Evolutionary conservation across 2,329 filamentous ascomycete species (phyloP).

Genomic region (Aureobasidium leucospermi): DNA sequence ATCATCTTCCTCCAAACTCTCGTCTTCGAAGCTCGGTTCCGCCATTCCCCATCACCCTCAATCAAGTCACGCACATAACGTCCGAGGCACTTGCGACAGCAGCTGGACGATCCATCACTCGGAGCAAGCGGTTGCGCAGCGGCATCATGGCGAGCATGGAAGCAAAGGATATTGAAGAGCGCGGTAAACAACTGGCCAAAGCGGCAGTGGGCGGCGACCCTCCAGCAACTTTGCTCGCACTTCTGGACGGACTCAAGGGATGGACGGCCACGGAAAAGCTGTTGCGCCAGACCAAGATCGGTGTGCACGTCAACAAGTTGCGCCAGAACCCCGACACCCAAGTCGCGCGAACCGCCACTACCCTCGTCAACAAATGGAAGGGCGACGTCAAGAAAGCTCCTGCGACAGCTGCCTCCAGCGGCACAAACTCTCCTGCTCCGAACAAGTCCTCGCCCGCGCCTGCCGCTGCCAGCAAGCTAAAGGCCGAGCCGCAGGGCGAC

Average conservation of each 20-base stretch:
- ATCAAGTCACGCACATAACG: neutral
- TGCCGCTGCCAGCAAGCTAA: conserved; percentile 38
- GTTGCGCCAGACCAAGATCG: conserved; percentile 83
- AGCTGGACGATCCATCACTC: neutral
- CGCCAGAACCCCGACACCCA: conserved; percentile 69
- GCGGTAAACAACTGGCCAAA: conserved; percentile 73
- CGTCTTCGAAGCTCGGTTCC: neutral
- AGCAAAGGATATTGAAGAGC: conserved; percentile 69
- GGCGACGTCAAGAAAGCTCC: conserved; percentile 57
- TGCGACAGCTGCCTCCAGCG: conserved; percentile 32
- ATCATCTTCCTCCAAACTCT: no score
- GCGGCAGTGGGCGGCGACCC: conserved; percentile 69
- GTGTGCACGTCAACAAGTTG: conserved; percentile 79
- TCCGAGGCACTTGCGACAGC: neutral
- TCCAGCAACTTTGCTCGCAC: conserved; percentile 59
- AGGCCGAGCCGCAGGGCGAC: conserved; percentile 48
- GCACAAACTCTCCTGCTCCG: conserved; percentile 34
- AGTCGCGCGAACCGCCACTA: conserved; percentile 66
- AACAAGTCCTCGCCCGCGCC: conserved; percentile 22
- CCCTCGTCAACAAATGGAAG: conserved; percentile 85
- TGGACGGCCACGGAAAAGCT: conserved; percentile 82
- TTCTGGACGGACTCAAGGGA: conserved; percentile 74
- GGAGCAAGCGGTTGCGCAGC: neutral
- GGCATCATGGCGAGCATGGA: conserved; percentile 51
- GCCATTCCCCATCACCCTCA: neutral